Evolutionary conservation across 192 early-diverging fungal species (phyloP), one percentile per base, ranked within the genome.

Genomic region (Coemansia sp.): DNA sequence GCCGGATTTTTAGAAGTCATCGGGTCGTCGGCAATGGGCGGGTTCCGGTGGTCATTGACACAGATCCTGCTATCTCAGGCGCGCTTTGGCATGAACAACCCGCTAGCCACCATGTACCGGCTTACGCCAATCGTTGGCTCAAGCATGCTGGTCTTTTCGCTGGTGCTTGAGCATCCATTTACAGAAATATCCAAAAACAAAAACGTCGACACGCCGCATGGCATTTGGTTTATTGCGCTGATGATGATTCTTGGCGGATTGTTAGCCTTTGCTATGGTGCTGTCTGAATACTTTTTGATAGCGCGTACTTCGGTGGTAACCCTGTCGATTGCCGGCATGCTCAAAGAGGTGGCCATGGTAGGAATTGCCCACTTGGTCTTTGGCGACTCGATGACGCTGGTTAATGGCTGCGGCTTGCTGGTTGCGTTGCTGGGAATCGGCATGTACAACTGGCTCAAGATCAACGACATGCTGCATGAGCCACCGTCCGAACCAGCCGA

Each of bases 1-100:
- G 63, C 71, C 18, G 94, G 93, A 3, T 89, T 91, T 62, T 36
- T 90, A 11, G 79, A 89, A 54, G 91, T 87, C 26, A 89, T 94
- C 65, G 54, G 71, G 6, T 90, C 93, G 1, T 84, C 92, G 18
- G 83, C 88, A 1, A 75, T 93, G 53, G 83, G 90, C 56, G 94
- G 94, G n/a, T 67, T 95, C 42, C 83, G 94, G 31, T 95, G 93
- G 94, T 82, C 90, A 9, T 74, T 95, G 50, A 95, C 91, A 0
- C 90, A 95, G 60, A 76, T 95, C 5, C 67, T 97, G 11, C 67
- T 97, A 14, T 79, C 85, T 40, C 82, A 84, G 40, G 84, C 84
- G 48, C 71, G 76, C 42, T 83, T 90, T 56, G 90, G 90, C 34
- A 84, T 94, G 74, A 87, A 84, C 58, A 94, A 95, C 62, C 94